phyloP scores from a whole-genome alignment of 768 basidiomycete species.

The Cystobasidiopsis lactophilus region DNA sequence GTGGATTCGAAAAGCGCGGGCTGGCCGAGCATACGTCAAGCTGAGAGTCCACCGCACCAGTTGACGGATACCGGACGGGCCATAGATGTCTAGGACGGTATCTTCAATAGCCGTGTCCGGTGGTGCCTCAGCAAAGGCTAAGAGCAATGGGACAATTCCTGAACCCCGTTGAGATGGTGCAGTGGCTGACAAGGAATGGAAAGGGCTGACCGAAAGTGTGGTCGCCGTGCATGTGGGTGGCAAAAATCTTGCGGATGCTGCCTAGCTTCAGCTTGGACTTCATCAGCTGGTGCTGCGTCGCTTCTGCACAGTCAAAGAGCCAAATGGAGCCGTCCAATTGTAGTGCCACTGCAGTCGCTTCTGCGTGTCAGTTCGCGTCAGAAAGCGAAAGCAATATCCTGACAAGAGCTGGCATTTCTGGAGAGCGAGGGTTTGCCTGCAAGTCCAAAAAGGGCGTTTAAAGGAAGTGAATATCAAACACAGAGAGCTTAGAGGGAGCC shows the following conservation, averaged over 20 bases:
- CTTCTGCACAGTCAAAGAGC: conserved; percentile 18
- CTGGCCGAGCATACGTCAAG: conserved; percentile 41
- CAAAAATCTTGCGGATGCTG: conserved; percentile 46
- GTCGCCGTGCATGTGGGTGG: conserved; percentile 76
- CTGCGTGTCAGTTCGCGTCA: too few relatives aligned
- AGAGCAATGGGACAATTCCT: background rate
- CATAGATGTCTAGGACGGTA: conserved; percentile 35
- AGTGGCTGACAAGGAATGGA: conserved; percentile 41
- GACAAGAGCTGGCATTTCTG: too few relatives aligned
- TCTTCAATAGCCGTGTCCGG: background rate
- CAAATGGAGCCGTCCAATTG: background rate
- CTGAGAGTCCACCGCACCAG: conserved; percentile 50
- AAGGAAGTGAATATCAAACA: too few relatives aligned
- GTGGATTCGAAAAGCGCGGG: conserved; percentile 49
- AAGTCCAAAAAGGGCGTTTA: too few relatives aligned
- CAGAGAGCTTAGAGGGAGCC: conserved; percentile 7
- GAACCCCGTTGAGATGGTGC: background rate
- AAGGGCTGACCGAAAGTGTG: conserved; percentile 54
- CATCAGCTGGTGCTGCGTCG: conserved; percentile 17
- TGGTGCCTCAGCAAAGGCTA: conserved; percentile 5
- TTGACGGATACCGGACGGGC: conserved; percentile 51
- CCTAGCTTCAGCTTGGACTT: conserved; percentile 34
- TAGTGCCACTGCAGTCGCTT: too few relatives aligned
- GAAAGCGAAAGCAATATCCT: background rate
- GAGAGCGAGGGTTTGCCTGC: too few relatives aligned